Percentiles rank a stretch among this genome's conserved stretches.
phyloP scores from a whole-genome alignment of 2,329 filamentous ascomycete species.

The Colletotrichum cereale region DNA sequence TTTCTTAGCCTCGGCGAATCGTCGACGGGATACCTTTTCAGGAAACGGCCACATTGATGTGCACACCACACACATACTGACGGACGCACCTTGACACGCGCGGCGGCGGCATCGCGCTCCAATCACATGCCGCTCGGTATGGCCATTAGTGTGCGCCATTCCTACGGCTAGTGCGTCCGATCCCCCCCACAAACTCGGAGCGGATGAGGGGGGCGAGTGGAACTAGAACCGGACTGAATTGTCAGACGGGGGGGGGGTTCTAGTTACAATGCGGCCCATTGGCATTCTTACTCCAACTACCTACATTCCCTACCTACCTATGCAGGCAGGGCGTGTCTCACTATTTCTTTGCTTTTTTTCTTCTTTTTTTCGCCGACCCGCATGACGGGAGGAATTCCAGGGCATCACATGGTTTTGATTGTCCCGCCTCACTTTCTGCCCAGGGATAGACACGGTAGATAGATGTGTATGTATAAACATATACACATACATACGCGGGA shows the following conservation, averaged over 20 bases:
- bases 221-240: not conserved
- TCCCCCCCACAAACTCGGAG: not conserved
- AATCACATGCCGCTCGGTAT: not conserved
- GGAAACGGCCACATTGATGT: not conserved
- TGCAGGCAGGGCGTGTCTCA: slow-evolving; percentile 11
- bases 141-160: not conserved
- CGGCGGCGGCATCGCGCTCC: not conserved
- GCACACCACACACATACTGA: not conserved
- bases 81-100: not conserved
- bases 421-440: not conserved
- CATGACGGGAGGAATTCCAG: not conserved
- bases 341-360: not conserved
- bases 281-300: slow-evolving; percentile 4
- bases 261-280: slow-evolving; percentile 12
- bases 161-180: not conserved
- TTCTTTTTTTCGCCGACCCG: not conserved
- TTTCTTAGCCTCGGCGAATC: not conserved
- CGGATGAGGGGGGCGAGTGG: not conserved
- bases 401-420: not conserved
- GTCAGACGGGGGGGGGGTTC: slow-evolving; percentile 1
- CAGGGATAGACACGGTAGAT: too few species aligned
- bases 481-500: not conserved
- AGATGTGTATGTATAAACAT: not conserved
- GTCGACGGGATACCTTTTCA: not conserved
- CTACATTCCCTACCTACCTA: too few species aligned